These are phyloP conservation scores for Aquilaria malaccensis DNA, from an alignment of 345 rosid species.

Conservation along the genomic window DNA sequence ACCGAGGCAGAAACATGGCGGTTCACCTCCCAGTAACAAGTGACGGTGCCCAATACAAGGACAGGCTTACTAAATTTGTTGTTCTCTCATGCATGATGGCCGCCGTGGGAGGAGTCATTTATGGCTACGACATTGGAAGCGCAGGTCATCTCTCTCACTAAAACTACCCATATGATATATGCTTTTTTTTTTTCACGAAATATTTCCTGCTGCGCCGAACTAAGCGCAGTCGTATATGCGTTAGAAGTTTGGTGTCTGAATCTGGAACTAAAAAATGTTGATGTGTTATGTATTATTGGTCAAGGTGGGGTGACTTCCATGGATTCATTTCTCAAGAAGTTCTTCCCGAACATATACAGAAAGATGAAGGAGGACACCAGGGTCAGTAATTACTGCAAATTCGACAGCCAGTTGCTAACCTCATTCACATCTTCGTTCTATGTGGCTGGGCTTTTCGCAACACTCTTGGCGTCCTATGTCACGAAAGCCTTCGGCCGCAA, in stretches of 20 bases:
- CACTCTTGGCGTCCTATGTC: conserved; percentile 51
- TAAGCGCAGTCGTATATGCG: too few species aligned
- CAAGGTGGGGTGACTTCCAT: conserved; percentile 84
- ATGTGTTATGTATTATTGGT: background rate
- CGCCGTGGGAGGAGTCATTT: conserved; percentile 74
- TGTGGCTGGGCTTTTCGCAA: conserved; percentile 54
- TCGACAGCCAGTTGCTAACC: conserved; percentile 58
- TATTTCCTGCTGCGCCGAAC: background rate
- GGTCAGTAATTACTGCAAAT: conserved; percentile 65
- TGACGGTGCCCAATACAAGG: conserved; percentile 28
- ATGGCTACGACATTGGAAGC: conserved; percentile 80
- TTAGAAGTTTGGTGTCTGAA: too few species aligned
- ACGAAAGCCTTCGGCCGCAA: conserved; percentile 59
- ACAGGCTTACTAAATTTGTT: conserved; percentile 48
- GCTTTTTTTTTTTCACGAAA: background rate
- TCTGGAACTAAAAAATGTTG: background rate
- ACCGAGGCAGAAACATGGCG: conserved; percentile 31
- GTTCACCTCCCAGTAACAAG: conserved; percentile 18
- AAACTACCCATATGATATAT: too few species aligned
- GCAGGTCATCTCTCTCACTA: conserved; percentile 30
- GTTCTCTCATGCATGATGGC: conserved; percentile 71
- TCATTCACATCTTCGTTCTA: conserved; percentile 81
- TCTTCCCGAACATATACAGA: conserved; percentile 47
- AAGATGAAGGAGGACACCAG: conserved; percentile 42
- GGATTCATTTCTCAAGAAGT: conserved; percentile 54